Evolutionary conservation across 306 rosid species (phyloP).

Genomic region (Fragaria nilgerrensis): DNA sequence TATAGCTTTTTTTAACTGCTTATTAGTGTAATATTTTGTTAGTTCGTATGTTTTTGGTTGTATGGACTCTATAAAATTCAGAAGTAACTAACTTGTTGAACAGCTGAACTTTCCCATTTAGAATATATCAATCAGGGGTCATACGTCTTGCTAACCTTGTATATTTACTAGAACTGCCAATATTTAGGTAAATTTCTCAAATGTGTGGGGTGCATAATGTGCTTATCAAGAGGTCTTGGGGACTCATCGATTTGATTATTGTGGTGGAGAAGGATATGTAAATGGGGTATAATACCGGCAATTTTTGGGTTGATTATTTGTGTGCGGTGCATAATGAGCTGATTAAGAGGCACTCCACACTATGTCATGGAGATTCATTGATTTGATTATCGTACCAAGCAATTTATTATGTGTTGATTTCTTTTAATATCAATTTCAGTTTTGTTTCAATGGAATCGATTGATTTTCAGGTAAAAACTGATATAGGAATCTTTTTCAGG

Average conservation of each 20-base stretch:
- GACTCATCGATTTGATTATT: not conserved
- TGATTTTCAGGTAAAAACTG: no score
- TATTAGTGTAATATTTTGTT: not conserved
- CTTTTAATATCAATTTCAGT: not conserved
- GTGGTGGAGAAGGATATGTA: not conserved
- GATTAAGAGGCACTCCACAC: not conserved
- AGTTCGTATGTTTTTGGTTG: not conserved
- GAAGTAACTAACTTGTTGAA: not conserved
- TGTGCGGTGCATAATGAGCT: not conserved
- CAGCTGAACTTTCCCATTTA: not conserved
- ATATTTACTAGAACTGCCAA: not conserved
- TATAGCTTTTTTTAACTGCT: not conserved
- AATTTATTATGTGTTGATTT: not conserved
- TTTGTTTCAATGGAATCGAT: not conserved
- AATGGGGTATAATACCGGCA: not conserved
- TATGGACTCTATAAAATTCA: not conserved
- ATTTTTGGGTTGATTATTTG: not conserved
- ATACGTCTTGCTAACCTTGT: not conserved
- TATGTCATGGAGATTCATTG: not conserved
- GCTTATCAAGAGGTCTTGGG: not conserved
- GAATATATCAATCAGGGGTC: not conserved
- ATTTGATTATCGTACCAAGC: not conserved
- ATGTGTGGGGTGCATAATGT: not conserved
- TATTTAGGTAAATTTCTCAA: not conserved
- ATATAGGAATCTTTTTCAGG: not conserved